Evolutionary conservation across 768 basidiomycete genomes (phyloP), one percentile per base, ranked within the genome.

Genomic region (Sporobolomyces phaffii): DNA sequence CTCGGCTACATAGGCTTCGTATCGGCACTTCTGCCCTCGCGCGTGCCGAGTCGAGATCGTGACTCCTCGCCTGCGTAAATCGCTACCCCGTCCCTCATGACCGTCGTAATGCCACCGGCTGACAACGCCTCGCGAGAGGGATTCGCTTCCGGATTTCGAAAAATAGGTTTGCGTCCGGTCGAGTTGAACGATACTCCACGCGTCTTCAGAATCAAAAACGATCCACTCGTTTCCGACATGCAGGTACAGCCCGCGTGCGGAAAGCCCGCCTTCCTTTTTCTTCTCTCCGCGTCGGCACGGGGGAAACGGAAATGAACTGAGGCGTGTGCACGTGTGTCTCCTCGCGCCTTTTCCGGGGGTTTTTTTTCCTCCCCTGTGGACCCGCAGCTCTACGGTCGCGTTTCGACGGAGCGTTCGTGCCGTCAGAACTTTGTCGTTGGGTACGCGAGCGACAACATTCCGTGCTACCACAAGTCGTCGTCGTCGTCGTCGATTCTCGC

Each of bases 11-110:
- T 28, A 64, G 48, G 40, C 22, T 2, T n/a, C 17, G 24, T 49
- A 49, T n/a, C 22, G 24, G 24, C 56, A 64, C 43, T 59, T 64
- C 49, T 64, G 63, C 17, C 38, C 63, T 14, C 63, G 48, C 2
- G 40, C 36, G 0, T 64, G 63, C 49, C 29, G 28, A 4, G 38
- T 64, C 3, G 29, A 51, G 57, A 51, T 64, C 13, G 49, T 51
- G 24, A 38, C 63, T n/a, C 41, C 56, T 3, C 38, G 56, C 1
- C 41, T 64, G 2, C 33, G 63, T 64, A 24, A 53, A 54, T 43
- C 26, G 15, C 13, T 1, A 17, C 7, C 48, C 18, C 11, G 11
- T 49, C 18, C 22, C 31, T 1, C 2, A 22, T 17, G 10, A 24
- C 15, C 5, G 3, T 38, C 50, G 17, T 4, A 14, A 20, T 20